Conservation (phyloP, 192 early-diverging fungal genomes). For the Chytriomyces confervae region DNA sequence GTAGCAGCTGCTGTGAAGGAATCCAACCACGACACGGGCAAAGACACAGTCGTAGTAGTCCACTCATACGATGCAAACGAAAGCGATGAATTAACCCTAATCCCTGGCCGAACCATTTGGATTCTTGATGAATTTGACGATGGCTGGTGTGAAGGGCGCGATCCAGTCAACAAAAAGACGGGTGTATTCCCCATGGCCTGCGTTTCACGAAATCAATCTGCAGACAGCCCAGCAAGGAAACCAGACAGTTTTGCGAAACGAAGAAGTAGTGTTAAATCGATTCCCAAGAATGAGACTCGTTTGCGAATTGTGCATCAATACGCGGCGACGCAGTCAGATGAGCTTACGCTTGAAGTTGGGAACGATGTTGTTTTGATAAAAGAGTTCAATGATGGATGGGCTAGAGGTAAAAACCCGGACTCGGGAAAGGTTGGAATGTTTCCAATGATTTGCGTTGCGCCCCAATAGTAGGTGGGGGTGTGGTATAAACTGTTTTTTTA, state of each 20-base stretch:
- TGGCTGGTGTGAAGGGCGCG: constrained; percentile 34
- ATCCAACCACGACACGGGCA: not conserved
- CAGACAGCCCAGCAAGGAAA: not conserved
- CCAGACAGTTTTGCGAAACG: constrained; percentile 9
- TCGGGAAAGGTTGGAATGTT: constrained; percentile 40
- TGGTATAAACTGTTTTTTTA: no score
- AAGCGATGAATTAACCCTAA: constrained; percentile 42
- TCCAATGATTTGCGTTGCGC: constrained; percentile 40
- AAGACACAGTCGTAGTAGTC: constrained; percentile 13
- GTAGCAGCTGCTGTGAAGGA: not conserved
- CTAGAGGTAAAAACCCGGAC: constrained; percentile 22
- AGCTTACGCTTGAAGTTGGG: constrained; percentile 43
- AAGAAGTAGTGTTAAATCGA: not conserved
- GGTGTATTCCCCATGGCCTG: constrained; percentile 49
- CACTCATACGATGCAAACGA: constrained; percentile 38
- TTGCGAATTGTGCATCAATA: constrained; percentile 40
- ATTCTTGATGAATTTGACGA: constrained; percentile 47
- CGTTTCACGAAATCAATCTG: constrained; percentile 12
- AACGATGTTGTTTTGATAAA: constrained; percentile 41
- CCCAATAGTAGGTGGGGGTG: no score
- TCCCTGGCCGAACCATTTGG: constrained; percentile 37
- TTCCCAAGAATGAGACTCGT: not conserved
- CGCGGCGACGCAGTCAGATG: constrained; percentile 39
- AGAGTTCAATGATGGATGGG: constrained; percentile 52
- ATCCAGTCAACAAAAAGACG: constrained; percentile 21